phyloP scores from a whole-genome alignment of 2,329 filamentous ascomycete species.

The Fusarium penzigii region DNA sequence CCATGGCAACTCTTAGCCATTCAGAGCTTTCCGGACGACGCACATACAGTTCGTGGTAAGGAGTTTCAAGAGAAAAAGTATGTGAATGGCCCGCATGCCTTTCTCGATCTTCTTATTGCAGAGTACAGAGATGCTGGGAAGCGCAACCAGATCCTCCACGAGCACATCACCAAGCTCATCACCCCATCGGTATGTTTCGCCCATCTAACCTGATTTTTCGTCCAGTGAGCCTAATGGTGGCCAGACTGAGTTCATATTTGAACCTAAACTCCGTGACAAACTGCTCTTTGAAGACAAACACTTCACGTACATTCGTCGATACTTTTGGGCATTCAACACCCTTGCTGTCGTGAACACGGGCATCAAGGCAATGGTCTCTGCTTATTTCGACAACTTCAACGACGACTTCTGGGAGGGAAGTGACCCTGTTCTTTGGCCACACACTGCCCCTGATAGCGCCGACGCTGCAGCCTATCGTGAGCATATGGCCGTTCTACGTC shows the following conservation, averaged over 20 bases:
- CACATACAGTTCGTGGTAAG: constrained; percentile 55
- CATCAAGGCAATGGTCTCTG: constrained; percentile 58
- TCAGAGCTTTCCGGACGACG: constrained; percentile 61
- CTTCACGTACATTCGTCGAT: constrained; percentile 62
- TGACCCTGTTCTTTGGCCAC: constrained; percentile 57
- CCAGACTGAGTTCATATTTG: constrained; percentile 58
- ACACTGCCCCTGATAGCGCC: constrained; percentile 45
- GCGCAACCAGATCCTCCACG: constrained; percentile 57
- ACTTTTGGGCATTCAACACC: constrained; percentile 65
- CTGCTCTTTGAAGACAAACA: constrained; percentile 62
- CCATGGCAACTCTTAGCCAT: constrained; percentile 62
- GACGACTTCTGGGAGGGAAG: constrained; percentile 59
- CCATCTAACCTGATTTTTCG: neutral
- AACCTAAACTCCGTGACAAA: constrained; percentile 54
- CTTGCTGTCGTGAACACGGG: constrained; percentile 60
- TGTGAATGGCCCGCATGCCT: constrained; percentile 62
- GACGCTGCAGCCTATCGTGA: constrained; percentile 50
- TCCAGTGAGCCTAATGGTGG: neutral
- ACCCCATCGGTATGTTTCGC: constrained; percentile 38
- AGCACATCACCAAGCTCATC: constrained; percentile 58
- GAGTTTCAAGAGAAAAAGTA: constrained; percentile 55
- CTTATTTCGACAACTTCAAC: constrained; percentile 59
- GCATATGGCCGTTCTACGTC: constrained; percentile 46
- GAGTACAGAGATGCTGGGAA: constrained; percentile 64
- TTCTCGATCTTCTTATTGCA: constrained; percentile 57